Conservation (phyloP, 192 early-diverging fungal species). For the Phlyctochytrium arcticum region DNA sequence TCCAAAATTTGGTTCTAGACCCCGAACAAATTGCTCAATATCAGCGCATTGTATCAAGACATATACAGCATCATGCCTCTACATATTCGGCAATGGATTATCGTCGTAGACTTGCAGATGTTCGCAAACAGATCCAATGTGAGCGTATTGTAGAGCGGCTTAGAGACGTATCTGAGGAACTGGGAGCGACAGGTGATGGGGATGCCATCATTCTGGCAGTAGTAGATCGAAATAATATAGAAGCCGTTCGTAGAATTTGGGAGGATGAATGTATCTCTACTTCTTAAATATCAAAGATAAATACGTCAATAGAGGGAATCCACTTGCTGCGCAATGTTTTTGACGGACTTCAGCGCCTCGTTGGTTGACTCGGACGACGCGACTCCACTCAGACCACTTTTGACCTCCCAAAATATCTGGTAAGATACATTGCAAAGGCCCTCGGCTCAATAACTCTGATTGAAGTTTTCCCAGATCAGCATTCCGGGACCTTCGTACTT, state of each 20-base stretch:
- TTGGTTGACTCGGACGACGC: no score
- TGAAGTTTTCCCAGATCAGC: no score
- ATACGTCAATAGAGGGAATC: no score
- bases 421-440: no score
- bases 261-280: not conserved
- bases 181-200: not conserved
- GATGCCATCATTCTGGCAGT: constrained; percentile 15
- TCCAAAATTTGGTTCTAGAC: constrained; percentile 19
- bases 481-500: no score
- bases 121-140: constrained; percentile 6
- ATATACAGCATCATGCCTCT: no score
- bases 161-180: constrained; percentile 12
- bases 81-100: not conserved
- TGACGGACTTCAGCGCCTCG: no score
- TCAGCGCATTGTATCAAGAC: not conserved
- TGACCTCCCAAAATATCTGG: no score
- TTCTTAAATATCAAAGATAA: no score
- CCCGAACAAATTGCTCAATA: constrained; percentile 11
- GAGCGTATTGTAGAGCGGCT: constrained; percentile 19
- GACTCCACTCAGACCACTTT: no score
- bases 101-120: not conserved
- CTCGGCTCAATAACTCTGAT: no score
- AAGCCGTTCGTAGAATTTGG: constrained; percentile 19
- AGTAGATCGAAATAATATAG: constrained; percentile 19
- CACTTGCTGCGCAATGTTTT: no score